Evolutionary conservation across 257 asterid genomes (phyloP).

Genomic region (Ligustrum vulgare): DNA sequence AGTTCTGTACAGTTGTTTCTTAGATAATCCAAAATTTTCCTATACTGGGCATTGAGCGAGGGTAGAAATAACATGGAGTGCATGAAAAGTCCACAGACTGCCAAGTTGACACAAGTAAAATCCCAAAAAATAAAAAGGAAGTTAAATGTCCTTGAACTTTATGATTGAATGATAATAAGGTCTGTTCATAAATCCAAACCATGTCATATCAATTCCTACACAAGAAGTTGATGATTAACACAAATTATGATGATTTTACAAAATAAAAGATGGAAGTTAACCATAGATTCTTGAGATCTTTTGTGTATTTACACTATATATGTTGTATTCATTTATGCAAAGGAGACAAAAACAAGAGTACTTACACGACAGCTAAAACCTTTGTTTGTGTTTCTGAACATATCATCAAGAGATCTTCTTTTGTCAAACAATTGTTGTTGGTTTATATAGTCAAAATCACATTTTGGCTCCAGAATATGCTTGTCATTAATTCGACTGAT

Average conservation of each 20-base stretch:
- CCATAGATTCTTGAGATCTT: not conserved
- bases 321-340: not conserved
- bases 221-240: not conserved
- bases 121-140: not conserved
- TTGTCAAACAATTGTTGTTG: not conserved
- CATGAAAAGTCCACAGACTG: not conserved
- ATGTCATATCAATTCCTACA: no score
- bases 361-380: constrained; percentile 9
- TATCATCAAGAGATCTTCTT: constrained; percentile 24
- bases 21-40: not conserved
- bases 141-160: not conserved
- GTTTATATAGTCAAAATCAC: constrained; percentile 20
- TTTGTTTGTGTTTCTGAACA: not conserved
- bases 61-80: not conserved
- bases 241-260: not conserved
- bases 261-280: not conserved
- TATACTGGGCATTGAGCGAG: not conserved
- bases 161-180: not conserved
- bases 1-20: no score
- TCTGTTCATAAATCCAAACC: not conserved
- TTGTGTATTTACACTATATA: not conserved
- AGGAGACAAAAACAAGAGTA: not conserved
- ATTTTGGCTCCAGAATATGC: constrained; percentile 22
- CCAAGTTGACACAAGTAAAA: not conserved
- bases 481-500: not conserved